Percentiles rank a stretch among this genome's conserved stretches.
phyloP scores from a whole-genome alignment of 352 stramenopile genomes.

The Blastocystis hominis region DNA sequence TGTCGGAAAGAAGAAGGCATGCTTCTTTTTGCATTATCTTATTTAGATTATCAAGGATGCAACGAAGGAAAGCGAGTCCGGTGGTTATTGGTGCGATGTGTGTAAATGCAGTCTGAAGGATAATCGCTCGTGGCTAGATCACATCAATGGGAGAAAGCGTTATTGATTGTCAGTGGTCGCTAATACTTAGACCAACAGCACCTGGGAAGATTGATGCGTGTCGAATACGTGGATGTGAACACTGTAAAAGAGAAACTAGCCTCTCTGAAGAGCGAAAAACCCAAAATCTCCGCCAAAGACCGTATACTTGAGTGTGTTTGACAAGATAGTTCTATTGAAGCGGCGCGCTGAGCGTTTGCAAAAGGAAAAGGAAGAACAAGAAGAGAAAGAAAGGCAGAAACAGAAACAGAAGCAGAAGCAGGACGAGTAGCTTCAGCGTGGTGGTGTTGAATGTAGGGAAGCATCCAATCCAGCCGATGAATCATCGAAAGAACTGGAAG shows the following conservation, averaged over 20 bases:
- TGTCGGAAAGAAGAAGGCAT: slow-evolving; percentile 68
- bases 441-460: not conserved
- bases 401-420: slow-evolving; percentile 70
- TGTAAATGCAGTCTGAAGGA: slow-evolving; percentile 81
- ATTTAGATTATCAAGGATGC: slow-evolving; percentile 74
- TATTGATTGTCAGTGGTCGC: not conserved
- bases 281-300: slow-evolving; percentile 75
- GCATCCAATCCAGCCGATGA: not conserved
- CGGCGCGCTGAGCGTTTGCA: slow-evolving; percentile 40
- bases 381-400: slow-evolving; percentile 72
- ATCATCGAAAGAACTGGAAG: not conserved
- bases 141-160: slow-evolving; percentile 87
- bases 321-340: slow-evolving; percentile 38
- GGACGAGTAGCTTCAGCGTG: slow-evolving; percentile 60
- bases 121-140: slow-evolving; percentile 80
- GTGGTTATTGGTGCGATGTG: slow-evolving; percentile 81
- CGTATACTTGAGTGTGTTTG: slow-evolving; percentile 55
- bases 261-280: slow-evolving; percentile 70
- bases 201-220: slow-evolving; percentile 79
- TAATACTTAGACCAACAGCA: slow-evolving; percentile 71
- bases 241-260: slow-evolving; percentile 54
- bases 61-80: slow-evolving; percentile 68
- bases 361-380: slow-evolving; percentile 74
- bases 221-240: slow-evolving; percentile 65
- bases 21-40: not conserved